phyloP scores from a whole-genome alignment of 2,329 filamentous ascomycete species.

The Periconia sp. region DNA sequence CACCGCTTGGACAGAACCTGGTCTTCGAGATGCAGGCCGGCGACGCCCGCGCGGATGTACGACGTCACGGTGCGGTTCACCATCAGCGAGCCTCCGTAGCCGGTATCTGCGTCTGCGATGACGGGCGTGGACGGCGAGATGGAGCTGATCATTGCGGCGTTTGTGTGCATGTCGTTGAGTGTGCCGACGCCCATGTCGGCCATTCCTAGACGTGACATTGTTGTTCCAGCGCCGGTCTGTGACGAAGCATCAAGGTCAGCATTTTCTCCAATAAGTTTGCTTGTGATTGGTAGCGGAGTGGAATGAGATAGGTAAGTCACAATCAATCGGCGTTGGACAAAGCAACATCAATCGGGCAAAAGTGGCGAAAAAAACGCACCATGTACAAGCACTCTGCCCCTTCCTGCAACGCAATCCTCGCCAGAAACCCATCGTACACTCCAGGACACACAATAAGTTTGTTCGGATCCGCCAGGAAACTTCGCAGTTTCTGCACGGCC shows the following conservation, averaged over 20 bases:
- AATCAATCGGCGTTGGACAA: too few species aligned
- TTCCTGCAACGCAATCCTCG: conserved; percentile 62
- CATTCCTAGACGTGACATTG: conserved; percentile 62
- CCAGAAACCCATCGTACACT: conserved; percentile 69
- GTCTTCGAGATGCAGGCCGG: conserved; percentile 64
- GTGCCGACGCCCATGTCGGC: conserved; percentile 65
- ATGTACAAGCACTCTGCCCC: conserved; percentile 69
- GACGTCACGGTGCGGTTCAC: conserved; percentile 56
- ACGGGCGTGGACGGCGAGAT: conserved; percentile 59
- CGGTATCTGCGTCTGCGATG: conserved; percentile 64
- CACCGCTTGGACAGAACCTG: conserved; percentile 67
- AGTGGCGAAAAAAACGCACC: conserved; percentile 49
- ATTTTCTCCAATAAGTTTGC: neutral
- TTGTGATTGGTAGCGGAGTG: neutral
- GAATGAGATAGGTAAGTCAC: neutral
- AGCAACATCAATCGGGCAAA: neutral
- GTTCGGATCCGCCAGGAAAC: conserved; percentile 31
- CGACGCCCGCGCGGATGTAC: conserved; percentile 59
- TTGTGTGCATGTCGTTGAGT: conserved; percentile 63
- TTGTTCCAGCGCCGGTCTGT: conserved; percentile 64
- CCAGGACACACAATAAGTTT: conserved; percentile 61
- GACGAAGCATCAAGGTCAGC: neutral
- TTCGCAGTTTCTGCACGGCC: conserved; percentile 33
- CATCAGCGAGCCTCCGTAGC: conserved; percentile 50
- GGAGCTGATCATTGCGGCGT: conserved; percentile 67